Percentiles rank a stretch among this genome's conserved stretches.
phyloP scores from a whole-genome alignment of 2,329 filamentous ascomycete species.

The Xylaria sp. region DNA sequence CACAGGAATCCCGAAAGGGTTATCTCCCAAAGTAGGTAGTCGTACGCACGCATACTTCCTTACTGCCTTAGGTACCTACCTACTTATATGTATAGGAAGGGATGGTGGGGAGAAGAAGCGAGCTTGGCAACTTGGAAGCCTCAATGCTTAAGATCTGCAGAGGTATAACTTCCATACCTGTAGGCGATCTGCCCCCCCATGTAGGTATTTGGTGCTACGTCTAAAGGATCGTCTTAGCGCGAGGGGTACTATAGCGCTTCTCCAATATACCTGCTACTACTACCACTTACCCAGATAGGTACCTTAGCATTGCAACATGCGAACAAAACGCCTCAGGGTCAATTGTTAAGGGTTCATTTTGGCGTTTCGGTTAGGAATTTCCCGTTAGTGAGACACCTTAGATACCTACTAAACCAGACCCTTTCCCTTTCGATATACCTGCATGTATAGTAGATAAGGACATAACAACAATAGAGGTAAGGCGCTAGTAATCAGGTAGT shows the following conservation, averaged over 20 bases:
- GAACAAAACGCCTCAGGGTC: slow-evolving; percentile 9
- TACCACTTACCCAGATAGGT: not conserved
- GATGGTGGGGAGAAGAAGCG: slow-evolving; percentile 26
- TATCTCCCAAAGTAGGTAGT: slow-evolving; percentile 22
- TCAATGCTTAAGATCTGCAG: slow-evolving; percentile 31
- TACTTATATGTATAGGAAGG: slow-evolving; percentile 4
- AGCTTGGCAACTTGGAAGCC: slow-evolving; percentile 28
- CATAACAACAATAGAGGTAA: not conserved
- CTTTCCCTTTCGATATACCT: not conserved
- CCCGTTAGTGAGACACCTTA: not conserved
- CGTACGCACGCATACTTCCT: too few species aligned
- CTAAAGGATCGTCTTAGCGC: slow-evolving; percentile 9
- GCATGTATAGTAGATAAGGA: not conserved
- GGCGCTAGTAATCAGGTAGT: not conserved
- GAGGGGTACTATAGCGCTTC: slow-evolving; percentile 2
- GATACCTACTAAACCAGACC: not conserved
- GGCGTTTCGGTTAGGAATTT: not conserved
- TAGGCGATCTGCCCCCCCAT: slow-evolving; percentile 2
- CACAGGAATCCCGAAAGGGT: slow-evolving; percentile 13
- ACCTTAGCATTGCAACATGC: slow-evolving; percentile 9
- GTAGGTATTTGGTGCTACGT: not conserved
- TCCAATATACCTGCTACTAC: not conserved
- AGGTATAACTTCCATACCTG: not conserved
- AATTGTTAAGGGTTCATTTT: slow-evolving; percentile 5
- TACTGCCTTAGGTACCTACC: too few species aligned